Conservation (phyloP, 108 stramenopile genomes). For the Halocafeteria seosinensis region DNA sequence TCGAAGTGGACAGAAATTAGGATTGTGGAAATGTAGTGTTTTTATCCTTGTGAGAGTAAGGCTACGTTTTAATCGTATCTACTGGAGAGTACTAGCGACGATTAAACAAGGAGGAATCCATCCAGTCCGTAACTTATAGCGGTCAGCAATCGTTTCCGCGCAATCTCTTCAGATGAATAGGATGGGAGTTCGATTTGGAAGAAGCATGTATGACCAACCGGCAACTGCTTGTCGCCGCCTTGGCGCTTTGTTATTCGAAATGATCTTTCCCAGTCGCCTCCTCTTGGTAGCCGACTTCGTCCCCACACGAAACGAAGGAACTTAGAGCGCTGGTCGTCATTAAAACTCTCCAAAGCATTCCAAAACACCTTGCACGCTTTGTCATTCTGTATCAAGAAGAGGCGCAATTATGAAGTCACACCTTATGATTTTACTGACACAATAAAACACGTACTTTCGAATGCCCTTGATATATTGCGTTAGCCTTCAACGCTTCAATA, state of each 20-base stretch:
- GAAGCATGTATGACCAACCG: slow-evolving; percentile 17
- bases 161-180: slow-evolving; percentile 5
- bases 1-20: too few relatives aligned
- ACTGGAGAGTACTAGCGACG: too few relatives aligned
- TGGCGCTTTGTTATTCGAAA: slow-evolving; percentile 3
- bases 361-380: neutral
- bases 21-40: too few relatives aligned
- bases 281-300: slow-evolving; percentile 5
- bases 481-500: slow-evolving; percentile 48
- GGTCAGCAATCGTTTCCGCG: neutral
- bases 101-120: neutral
- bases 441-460: too few relatives aligned
- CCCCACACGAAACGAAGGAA: slow-evolving; percentile 18
- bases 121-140: neutral
- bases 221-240: slow-evolving; percentile 1
- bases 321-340: slow-evolving; percentile 9
- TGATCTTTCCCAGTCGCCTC: neutral
- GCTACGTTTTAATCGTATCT: too few relatives aligned
- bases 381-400: neutral
- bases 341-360: neutral
- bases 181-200: slow-evolving; percentile 10
- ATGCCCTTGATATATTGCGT: slow-evolving; percentile 56
- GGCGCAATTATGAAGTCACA: too few relatives aligned
- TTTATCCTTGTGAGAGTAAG: too few relatives aligned
- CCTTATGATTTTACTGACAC: too few relatives aligned